Evolutionary conservation across 164 flowering plant species (phyloP).

Genomic region (Chimonanthus praecox): DNA sequence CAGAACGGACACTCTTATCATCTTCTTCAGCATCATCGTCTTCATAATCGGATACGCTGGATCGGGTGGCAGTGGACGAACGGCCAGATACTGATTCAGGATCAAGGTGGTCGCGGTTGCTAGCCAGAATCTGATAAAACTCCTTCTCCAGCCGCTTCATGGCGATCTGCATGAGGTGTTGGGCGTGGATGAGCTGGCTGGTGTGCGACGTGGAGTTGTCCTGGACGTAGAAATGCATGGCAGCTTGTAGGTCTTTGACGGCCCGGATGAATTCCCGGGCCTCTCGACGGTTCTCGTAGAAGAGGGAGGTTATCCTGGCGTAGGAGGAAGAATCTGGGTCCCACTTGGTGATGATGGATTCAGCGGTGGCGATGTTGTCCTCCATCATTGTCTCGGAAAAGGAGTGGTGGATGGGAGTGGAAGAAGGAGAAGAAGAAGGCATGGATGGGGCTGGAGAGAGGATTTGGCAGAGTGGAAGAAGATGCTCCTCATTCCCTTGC

Average conservation of each 20-base stretch:
- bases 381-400: constrained; percentile 37
- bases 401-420: neutral
- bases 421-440: constrained; percentile 1
- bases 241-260: constrained; percentile 46
- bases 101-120: constrained; percentile 54
- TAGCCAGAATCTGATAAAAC: constrained; percentile 58
- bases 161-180: constrained; percentile 50
- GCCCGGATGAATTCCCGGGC: constrained; percentile 44
- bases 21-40: constrained; percentile 20
- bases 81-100: constrained; percentile 37
- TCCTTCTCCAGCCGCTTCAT: constrained; percentile 66
- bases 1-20: constrained; percentile 13
- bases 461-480: constrained; percentile 7
- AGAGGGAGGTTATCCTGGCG: constrained; percentile 13
- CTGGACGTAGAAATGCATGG: constrained; percentile 48
- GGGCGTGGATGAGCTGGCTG: constrained; percentile 32
- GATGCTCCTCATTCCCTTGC: neutral
- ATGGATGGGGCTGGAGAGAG: neutral
- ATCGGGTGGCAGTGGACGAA: constrained; percentile 38
- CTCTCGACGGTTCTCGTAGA: constrained; percentile 46
- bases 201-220: constrained; percentile 19
- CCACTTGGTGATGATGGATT: constrained; percentile 54
- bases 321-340: constrained; percentile 29
- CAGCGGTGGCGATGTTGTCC: constrained; percentile 34
- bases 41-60: constrained; percentile 4